phyloP scores from a whole-genome alignment of 257 asterid species.

The Cruciata laevipes region DNA sequence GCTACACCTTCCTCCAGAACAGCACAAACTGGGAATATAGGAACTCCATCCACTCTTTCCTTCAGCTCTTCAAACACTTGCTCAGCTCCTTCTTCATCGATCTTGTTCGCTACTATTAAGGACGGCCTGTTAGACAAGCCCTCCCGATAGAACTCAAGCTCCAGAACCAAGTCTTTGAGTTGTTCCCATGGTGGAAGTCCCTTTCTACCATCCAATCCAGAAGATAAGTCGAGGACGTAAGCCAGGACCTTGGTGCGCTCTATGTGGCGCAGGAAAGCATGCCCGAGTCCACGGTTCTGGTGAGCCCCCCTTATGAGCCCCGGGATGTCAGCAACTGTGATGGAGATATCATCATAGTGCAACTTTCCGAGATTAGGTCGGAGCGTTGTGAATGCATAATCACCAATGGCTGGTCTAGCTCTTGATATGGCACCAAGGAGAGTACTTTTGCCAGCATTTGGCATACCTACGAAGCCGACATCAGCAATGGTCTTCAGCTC shows the following conservation, averaged over 20 bases:
- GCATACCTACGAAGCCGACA: slow-evolving; percentile 94
- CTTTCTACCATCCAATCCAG: slow-evolving; percentile 53
- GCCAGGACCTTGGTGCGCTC: slow-evolving; percentile 86
- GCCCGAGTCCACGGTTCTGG: slow-evolving; percentile 88
- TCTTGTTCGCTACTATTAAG: slow-evolving; percentile 78
- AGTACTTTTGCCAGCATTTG: slow-evolving; percentile 95
- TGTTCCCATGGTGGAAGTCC: slow-evolving; percentile 88
- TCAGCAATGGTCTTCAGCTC: slow-evolving; percentile 94
- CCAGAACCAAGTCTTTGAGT: slow-evolving; percentile 61
- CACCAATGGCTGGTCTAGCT: slow-evolving; percentile 77
- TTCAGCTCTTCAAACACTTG: slow-evolving; percentile 58
- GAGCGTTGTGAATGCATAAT: slow-evolving; percentile 91
- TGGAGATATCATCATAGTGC: slow-evolving; percentile 57
- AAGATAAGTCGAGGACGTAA: slow-evolving; percentile 72
- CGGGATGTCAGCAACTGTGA: slow-evolving; percentile 86
- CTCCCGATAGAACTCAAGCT: slow-evolving; percentile 61
- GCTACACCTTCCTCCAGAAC: slow-evolving; percentile 75
- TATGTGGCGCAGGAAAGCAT: slow-evolving; percentile 80
- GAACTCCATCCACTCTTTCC: slow-evolving; percentile 50
- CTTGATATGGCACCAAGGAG: slow-evolving; percentile 85
- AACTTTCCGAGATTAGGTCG: slow-evolving; percentile 85
- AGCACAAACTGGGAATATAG: slow-evolving; percentile 81
- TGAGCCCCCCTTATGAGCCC: slow-evolving; percentile 91
- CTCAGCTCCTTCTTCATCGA: slow-evolving; percentile 75
- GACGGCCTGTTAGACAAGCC: slow-evolving; percentile 65